Percentiles rank a stretch among this genome's conserved stretches.
phyloP scores from a whole-genome alignment of 2,329 filamentous ascomycete genomes.

The Calonectria pauciramosa region DNA sequence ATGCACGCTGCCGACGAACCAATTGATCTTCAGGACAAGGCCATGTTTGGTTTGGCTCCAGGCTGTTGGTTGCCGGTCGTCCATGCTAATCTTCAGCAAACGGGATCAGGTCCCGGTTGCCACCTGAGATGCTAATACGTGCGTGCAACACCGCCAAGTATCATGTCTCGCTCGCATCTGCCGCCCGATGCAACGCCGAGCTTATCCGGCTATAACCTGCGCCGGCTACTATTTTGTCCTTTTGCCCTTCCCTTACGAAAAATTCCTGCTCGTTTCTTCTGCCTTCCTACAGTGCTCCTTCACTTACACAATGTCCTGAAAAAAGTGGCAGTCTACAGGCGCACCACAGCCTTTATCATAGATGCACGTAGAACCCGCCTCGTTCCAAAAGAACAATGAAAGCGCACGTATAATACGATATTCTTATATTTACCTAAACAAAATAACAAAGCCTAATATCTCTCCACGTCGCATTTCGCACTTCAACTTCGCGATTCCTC shows the following conservation, averaged over 20 bases:
- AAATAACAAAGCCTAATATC: not conserved
- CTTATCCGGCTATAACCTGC: not conserved
- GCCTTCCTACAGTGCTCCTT: not conserved
- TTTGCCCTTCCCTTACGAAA: not conserved
- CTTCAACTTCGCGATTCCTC: not conserved
- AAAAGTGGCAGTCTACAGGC: not conserved
- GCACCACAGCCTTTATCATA: not conserved
- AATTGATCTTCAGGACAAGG: constrained; percentile 31
- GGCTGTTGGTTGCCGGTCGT: constrained; percentile 38
- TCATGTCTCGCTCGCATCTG: not conserved
- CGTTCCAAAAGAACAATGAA: not conserved
- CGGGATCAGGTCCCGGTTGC: constrained; percentile 17
- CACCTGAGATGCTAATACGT: not conserved
- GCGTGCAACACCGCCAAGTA: not conserved
- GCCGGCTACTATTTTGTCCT: too few relatives aligned
- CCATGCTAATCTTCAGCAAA: constrained; percentile 10
- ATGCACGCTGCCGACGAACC: constrained; percentile 28
- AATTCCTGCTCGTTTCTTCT: not conserved
- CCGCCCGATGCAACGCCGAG: not conserved
- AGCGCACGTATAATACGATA: not conserved
- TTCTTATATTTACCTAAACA: too few relatives aligned
- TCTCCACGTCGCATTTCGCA: not conserved
- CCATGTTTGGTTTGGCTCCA: constrained; percentile 39
- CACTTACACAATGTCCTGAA: not conserved
- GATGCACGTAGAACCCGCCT: not conserved